These are phyloP conservation scores for Centella asiatica DNA, from an alignment of 129 eudicot species.

Conservation along the genomic window DNA sequence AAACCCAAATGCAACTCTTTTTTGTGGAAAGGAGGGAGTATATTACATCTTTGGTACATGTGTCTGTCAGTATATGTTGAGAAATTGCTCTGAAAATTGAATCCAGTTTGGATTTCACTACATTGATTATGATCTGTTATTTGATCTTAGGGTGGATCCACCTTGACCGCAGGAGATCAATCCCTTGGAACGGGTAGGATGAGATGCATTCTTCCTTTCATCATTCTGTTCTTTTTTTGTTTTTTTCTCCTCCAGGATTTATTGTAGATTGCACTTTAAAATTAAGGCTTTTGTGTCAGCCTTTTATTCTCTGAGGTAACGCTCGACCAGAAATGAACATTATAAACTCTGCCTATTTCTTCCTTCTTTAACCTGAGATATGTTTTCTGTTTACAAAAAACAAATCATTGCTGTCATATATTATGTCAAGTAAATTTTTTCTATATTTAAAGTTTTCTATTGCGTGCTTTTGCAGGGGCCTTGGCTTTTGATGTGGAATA, in stretches of 20 bases:
- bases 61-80: neutral
- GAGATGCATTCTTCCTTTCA: conserved; percentile 28
- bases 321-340: neutral
- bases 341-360: neutral
- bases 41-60: neutral
- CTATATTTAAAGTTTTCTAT: neutral
- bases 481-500: conserved; percentile 90
- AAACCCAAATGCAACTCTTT: no score
- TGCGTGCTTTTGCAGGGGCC: conserved; percentile 47
- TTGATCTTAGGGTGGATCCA: conserved; percentile 47
- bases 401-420: no score
- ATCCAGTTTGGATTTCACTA: neutral
- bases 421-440: neutral
- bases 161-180: conserved; percentile 70
- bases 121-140: conserved; percentile 7
- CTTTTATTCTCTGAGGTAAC: neutral
- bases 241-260: neutral
- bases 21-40: no score
- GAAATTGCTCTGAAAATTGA: neutral
- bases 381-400: no score
- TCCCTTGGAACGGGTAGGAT: conserved; percentile 52
- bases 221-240: neutral
- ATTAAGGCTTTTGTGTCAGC: neutral
- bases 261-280: neutral
- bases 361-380: neutral